Conservation (phyloP, 805 yeast genomes). For the Yueomyces sp. region DNA sequence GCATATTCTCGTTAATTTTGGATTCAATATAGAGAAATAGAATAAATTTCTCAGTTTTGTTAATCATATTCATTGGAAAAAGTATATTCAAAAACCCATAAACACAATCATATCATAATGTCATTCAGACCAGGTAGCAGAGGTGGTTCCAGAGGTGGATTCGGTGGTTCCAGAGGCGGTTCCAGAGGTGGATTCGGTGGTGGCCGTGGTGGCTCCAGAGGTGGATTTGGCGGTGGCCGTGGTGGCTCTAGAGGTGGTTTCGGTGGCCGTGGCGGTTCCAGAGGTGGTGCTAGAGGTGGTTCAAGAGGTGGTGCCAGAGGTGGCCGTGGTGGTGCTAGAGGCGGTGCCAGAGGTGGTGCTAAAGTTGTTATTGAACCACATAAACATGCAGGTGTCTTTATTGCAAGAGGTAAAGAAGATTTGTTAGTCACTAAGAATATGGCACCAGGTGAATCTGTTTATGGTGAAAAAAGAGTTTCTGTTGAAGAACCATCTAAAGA, state of each 20-base stretch:
- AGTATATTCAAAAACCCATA: no score
- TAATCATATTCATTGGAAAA: no score
- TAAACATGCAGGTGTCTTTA: constrained; percentile 97
- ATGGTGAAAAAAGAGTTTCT: constrained; percentile 94
- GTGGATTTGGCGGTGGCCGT: constrained; percentile 32
- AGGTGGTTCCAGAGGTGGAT: constrained; percentile 44
- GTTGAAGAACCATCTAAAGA: constrained; percentile 87
- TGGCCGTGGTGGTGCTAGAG: constrained; percentile 44
- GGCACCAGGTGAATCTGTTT: constrained; percentile 97
- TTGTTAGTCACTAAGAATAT: constrained; percentile 89
- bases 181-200: constrained; percentile 34
- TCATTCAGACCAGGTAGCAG: constrained; percentile 63
- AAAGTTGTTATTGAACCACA: constrained; percentile 97
- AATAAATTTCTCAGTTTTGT: no score
- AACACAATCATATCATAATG: constrained; percentile 30
- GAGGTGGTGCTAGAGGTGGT: constrained; percentile 37
- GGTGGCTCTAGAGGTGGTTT: constrained; percentile 40
- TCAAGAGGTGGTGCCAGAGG: constrained; percentile 30
- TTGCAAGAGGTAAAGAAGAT: constrained; percentile 99
- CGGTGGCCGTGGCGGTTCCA: constrained; percentile 35
- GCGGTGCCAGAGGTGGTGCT: constrained; percentile 82
- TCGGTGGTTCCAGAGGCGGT: constrained; percentile 40
- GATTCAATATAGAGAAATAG: no score
- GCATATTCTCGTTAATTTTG: no score
- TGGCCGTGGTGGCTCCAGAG: constrained; percentile 32